Evolutionary conservation across 495 filamentous ascomycete species (phyloP).

Genomic region (Lasiosphaeria hispida): DNA sequence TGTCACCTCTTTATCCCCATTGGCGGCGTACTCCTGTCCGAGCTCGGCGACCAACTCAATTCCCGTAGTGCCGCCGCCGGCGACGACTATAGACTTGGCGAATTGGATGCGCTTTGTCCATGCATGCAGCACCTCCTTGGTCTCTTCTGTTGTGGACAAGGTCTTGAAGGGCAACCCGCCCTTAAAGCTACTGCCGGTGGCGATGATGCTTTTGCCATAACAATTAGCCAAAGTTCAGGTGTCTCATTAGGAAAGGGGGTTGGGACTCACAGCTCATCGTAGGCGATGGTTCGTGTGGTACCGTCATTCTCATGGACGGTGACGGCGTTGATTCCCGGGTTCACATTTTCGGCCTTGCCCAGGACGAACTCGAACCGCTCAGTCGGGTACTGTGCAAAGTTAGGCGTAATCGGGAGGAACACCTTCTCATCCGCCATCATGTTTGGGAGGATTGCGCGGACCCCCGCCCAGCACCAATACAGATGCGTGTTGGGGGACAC

Average conservation of each 20-base stretch:
- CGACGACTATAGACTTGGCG: slow-evolving; percentile 62
- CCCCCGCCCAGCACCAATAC: slow-evolving; percentile 46
- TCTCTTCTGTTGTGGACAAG: slow-evolving; percentile 38
- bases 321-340: slow-evolving; percentile 43
- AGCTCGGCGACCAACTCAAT: slow-evolving; percentile 63
- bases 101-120: slow-evolving; percentile 46
- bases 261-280: slow-evolving; percentile 45
- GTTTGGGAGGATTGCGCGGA: slow-evolving; percentile 43
- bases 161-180: slow-evolving; percentile 53
- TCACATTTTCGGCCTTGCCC: slow-evolving; percentile 52
- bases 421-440: slow-evolving; percentile 39
- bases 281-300: slow-evolving; percentile 34
- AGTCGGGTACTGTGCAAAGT: slow-evolving; percentile 50
- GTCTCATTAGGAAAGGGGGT: not conserved
- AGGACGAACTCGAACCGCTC: slow-evolving; percentile 55
- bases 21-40: slow-evolving; percentile 41
- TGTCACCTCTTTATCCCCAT: slow-evolving; percentile 41
- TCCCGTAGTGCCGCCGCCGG: slow-evolving; percentile 66
- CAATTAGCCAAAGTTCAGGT: not conserved
- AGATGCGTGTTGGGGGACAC: slow-evolving; percentile 55
- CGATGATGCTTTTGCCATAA: slow-evolving; percentile 41
- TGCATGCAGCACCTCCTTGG: slow-evolving; percentile 40
- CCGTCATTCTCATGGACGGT: slow-evolving; percentile 36
- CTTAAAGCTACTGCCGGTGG: slow-evolving; percentile 47
- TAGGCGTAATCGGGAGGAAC: slow-evolving; percentile 46